Evolutionary conservation across 495 filamentous ascomycete genomes (phyloP).

Genomic region (Penicillium taxi): DNA sequence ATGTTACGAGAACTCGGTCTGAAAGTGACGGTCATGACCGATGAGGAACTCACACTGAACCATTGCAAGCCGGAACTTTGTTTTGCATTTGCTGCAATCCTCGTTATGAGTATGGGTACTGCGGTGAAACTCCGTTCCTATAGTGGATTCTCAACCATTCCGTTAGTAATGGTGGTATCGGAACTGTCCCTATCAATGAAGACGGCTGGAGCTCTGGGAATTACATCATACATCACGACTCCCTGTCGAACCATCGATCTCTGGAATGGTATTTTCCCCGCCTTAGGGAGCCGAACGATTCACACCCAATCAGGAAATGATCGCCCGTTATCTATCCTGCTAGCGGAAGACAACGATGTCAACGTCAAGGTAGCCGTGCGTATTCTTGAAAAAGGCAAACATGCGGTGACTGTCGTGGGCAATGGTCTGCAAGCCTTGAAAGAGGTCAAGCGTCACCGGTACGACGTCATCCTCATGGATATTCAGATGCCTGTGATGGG

Average conservation of each 20-base stretch:
- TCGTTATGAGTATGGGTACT: conserved; percentile 79
- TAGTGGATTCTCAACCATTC: conserved; percentile 82
- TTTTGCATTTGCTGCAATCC: conserved; percentile 73
- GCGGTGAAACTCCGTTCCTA: conserved; percentile 68
- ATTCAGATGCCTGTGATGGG: conserved; percentile 80
- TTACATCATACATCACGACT: conserved; percentile 90
- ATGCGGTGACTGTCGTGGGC: conserved; percentile 59
- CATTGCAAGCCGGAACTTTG: conserved; percentile 44
- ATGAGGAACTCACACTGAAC: conserved; percentile 32
- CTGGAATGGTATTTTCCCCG: conserved; percentile 88
- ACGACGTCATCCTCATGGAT: conserved; percentile 84
- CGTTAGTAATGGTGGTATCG: conserved; percentile 79
- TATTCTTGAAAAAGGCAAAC: conserved; percentile 68
- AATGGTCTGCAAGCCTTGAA: conserved; percentile 73
- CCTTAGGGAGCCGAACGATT: conserved; percentile 77
- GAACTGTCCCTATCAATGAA: conserved; percentile 77
- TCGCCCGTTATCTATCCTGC: conserved; percentile 79
- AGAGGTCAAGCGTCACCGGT: conserved; percentile 43
- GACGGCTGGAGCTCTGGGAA: conserved; percentile 83
- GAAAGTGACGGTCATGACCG: conserved; percentile 61
- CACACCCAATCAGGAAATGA: conserved; percentile 77
- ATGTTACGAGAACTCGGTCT: conserved; percentile 68
- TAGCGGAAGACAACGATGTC: conserved; percentile 76
- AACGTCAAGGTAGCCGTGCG: conserved; percentile 74
- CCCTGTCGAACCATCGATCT: conserved; percentile 86